Conservation (phyloP, 192 early-diverging fungal species). For the Umbelopsis sp. region DNA sequence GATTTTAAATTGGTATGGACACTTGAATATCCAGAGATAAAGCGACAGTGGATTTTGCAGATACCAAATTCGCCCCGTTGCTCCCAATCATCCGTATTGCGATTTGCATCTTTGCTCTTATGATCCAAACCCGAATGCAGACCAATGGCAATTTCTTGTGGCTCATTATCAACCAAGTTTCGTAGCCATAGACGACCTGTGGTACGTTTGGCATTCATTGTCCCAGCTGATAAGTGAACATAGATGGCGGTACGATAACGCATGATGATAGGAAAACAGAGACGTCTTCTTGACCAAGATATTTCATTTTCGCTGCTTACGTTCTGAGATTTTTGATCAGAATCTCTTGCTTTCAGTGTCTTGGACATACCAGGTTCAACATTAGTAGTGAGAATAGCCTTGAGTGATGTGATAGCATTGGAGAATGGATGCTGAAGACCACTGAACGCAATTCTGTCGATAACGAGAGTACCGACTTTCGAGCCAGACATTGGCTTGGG, state of each 20-base stretch:
- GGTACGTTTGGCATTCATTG: neutral
- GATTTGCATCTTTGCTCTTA: slow-evolving; percentile 29
- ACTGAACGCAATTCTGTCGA: slow-evolving; percentile 14
- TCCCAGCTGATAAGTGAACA: slow-evolving; percentile 6
- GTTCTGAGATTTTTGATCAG: neutral
- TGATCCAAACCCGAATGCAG: neutral
- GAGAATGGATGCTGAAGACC: slow-evolving; percentile 17
- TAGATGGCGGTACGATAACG: slow-evolving; percentile 25
- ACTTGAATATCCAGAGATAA: slow-evolving; percentile 28
- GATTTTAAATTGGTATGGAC: slow-evolving; percentile 20
- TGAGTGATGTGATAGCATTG: neutral
- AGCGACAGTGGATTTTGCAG: neutral
- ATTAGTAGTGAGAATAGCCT: slow-evolving; percentile 21
- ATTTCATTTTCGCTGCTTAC: neutral
- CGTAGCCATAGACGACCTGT: slow-evolving; percentile 27
- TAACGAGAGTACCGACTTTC: slow-evolving; percentile 25
- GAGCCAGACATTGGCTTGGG: slow-evolving; percentile 16
- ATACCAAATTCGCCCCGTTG: slow-evolving; percentile 14
- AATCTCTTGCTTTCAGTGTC: slow-evolving; percentile 18
- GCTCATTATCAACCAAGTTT: slow-evolving; percentile 19
- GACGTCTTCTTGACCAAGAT: slow-evolving; percentile 16
- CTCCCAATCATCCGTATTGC: slow-evolving; percentile 23
- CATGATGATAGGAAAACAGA: slow-evolving; percentile 30
- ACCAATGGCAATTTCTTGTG: slow-evolving; percentile 19
- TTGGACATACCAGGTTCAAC: slow-evolving; percentile 19